phyloP scores from a whole-genome alignment of 1,139 yeast species.

The Eremothecium cymbalariae region DNA sequence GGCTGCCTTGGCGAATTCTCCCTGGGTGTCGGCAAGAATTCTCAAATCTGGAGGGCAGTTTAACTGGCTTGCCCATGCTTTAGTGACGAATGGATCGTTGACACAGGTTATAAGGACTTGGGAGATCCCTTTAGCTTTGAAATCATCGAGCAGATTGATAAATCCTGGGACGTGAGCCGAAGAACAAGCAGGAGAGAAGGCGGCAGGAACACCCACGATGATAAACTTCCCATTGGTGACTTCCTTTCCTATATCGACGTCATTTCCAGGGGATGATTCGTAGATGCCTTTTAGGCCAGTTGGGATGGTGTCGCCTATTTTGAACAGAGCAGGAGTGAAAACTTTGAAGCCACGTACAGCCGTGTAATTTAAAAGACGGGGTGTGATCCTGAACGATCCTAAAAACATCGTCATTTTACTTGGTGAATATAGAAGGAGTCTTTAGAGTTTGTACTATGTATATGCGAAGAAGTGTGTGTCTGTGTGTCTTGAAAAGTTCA shows the following conservation, averaged over 20 bases:
- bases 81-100: constrained; percentile 78
- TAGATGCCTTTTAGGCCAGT: constrained; percentile 39
- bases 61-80: constrained; percentile 61
- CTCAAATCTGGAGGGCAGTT: constrained; percentile 33
- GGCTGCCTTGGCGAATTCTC: constrained; percentile 56
- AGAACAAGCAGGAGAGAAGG: constrained; percentile 82
- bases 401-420: too few species aligned
- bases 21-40: constrained; percentile 71
- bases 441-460: too few species aligned
- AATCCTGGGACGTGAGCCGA: constrained; percentile 76
- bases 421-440: too few species aligned
- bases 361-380: constrained; percentile 3
- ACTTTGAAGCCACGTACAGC: too few species aligned
- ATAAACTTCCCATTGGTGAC: constrained; percentile 42
- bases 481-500: too few species aligned
- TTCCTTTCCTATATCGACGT: constrained; percentile 51
- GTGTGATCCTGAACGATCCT: background rate
- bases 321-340: constrained; percentile 32
- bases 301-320: constrained; percentile 55
- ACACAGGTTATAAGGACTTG: constrained; percentile 62
- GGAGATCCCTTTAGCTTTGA: constrained; percentile 58
- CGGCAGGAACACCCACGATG: constrained; percentile 83
- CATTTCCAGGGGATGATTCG: constrained; percentile 63
- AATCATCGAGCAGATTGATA: constrained; percentile 42
- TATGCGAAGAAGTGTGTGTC: too few species aligned